Base-by-base conservation (phyloP, 768 basidiomycete genomes). In the Tremella fuciformis region DNA sequence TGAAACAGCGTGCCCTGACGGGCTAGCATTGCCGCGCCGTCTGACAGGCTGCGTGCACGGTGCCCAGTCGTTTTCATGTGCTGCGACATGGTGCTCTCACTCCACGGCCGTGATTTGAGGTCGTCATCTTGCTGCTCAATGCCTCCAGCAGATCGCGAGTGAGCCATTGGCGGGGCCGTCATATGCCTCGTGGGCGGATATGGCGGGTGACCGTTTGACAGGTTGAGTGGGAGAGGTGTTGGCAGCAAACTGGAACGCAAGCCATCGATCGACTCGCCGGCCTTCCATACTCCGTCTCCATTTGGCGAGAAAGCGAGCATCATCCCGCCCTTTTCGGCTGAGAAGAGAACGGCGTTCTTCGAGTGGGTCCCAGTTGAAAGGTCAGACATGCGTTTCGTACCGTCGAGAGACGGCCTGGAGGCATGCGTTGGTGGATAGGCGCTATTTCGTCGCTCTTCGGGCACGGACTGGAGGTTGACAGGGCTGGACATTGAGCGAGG, bases 1-100 rank as follows among this genome's bases (percentile, higher is more conserved):
- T 73, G 71, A 8, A 76, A 55, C 0, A 76, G 60, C 1, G 75
- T 76, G 3, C 75, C 75, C 29, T 75, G 74, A 54, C 75, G 56
- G 13, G 64, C 65, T 3, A 76, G 60, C n/a, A 70, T 62, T 19
- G 64, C 62, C 21, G 69, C 70, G 0, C 74, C 75, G 24, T 76
- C 75, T 16, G 71, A 74, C 0, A 74, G 53, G 16, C 64, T 62
- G 18, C 70, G 56, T 15, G 57, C 60, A 9, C 65, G 59, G 11
- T 62, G 64, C 9, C 62, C 70, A 18, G 55, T 49, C 42, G 50
- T 60, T 51, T 6, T 19, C 8, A 26, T 54, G 11, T 63, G 57
- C 13, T 66, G 62, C 2, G 67, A 53, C 57, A 66, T 53, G 16
- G 61, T 64, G 24, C 50, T 57, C 25, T 69, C 66, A 40, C 61